phyloP scores from a whole-genome alignment of 768 basidiomycete species.

The Rhodotorula diobovata region DNA sequence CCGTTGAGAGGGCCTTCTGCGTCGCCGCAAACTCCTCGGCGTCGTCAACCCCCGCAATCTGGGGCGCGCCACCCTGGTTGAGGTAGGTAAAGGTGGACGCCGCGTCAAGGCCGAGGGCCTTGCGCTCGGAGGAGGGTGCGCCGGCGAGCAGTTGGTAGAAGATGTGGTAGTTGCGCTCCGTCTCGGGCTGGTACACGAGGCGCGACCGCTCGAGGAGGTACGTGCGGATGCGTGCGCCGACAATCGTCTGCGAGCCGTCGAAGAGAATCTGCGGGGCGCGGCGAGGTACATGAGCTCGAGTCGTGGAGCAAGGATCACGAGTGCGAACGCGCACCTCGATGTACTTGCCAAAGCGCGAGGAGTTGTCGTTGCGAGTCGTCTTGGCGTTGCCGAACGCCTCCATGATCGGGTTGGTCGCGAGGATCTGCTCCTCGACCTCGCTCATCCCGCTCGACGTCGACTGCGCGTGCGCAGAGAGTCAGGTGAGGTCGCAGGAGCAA shows the following conservation, averaged over 20 bases:
- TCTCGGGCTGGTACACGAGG: constrained; percentile 92
- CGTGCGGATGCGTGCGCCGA: constrained; percentile 96
- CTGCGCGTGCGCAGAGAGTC: neutral
- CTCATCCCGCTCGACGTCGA: constrained; percentile 54
- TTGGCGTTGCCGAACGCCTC: constrained; percentile 99
- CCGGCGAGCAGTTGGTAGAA: constrained; percentile 99
- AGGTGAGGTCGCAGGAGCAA: neutral
- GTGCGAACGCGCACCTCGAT: constrained; percentile 69
- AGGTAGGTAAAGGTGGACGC: constrained; percentile 84
- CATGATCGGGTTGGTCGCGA: constrained; percentile 98
- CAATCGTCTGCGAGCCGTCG: constrained; percentile 90
- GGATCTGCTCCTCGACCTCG: constrained; percentile 93
- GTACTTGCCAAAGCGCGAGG: constrained; percentile 98
- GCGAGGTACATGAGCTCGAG: neutral
- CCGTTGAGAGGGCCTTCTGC: constrained; percentile 89
- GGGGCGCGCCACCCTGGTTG: constrained; percentile 87
- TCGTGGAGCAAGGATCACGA: neutral
- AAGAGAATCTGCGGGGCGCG: constrained; percentile 72
- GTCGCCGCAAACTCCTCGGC: constrained; percentile 90
- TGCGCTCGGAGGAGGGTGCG: constrained; percentile 88
- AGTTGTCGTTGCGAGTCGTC: constrained; percentile 98
- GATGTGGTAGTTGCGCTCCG: constrained; percentile 98
- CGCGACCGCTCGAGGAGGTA: constrained; percentile 96
- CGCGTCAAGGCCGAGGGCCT: constrained; percentile 88
- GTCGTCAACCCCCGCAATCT: constrained; percentile 90